phyloP scores from a whole-genome alignment of 1,284 basidiomycete genomes.

The Athelia psychrophila region DNA sequence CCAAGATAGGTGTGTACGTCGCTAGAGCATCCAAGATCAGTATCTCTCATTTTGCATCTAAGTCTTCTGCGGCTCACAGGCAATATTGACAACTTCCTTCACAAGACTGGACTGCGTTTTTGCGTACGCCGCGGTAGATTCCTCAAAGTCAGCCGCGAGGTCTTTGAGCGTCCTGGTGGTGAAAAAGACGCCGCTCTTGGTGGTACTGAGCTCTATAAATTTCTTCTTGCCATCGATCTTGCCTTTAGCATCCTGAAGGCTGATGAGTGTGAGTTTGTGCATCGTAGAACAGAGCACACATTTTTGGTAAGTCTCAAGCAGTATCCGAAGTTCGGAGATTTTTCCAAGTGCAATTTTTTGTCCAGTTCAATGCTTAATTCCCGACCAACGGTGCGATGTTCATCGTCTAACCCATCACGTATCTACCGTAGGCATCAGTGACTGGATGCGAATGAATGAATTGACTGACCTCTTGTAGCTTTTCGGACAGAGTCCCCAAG shows the following conservation, averaged over 20 bases:
- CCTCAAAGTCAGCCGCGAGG: slow-evolving; percentile 73
- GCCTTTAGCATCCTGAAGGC: slow-evolving; percentile 75
- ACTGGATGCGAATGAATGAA: not conserved
- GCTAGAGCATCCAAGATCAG: slow-evolving; percentile 40
- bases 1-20: slow-evolving; percentile 89
- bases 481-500: slow-evolving; percentile 68
- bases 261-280: not conserved
- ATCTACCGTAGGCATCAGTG: slow-evolving; percentile 31
- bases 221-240: slow-evolving; percentile 62
- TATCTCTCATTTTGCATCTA: not conserved
- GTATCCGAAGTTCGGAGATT: slow-evolving; percentile 88
- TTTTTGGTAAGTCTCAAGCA: slow-evolving; percentile 93
- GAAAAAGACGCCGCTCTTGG: slow-evolving; percentile 90
- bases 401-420: slow-evolving; percentile 81
- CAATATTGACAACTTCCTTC: slow-evolving; percentile 92
- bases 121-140: slow-evolving; percentile 69
- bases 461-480: slow-evolving; percentile 54
- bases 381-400: slow-evolving; percentile 73
- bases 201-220: slow-evolving; percentile 85
- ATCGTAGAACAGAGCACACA: slow-evolving; percentile 42
- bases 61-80: slow-evolving; percentile 52
- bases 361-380: slow-evolving; percentile 87
- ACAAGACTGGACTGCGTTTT: slow-evolving; percentile 83
- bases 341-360: slow-evolving; percentile 97
- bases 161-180: slow-evolving; percentile 80